Evolutionary conservation across 805 yeast species (phyloP).

Genomic region (Saccharomycopsis sp.): DNA sequence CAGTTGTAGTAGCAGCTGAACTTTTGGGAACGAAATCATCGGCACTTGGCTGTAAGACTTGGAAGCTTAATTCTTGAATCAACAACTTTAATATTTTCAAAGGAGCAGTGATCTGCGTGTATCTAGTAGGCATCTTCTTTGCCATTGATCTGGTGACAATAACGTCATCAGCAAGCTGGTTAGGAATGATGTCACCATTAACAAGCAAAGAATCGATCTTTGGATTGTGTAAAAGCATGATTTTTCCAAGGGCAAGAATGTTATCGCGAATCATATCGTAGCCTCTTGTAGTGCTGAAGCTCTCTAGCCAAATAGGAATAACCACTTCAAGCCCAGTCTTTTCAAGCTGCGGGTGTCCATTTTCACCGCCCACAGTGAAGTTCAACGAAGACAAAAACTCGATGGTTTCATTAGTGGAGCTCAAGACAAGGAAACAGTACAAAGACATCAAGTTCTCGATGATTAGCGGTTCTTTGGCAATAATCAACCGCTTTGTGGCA

Average conservation of each 20-base stretch:
- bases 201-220: constrained; percentile 49
- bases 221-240: constrained; percentile 54
- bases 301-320: constrained; percentile 74
- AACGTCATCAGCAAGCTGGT: constrained; percentile 42
- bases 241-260: constrained; percentile 62
- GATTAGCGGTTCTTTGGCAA: constrained; percentile 64
- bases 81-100: constrained; percentile 68
- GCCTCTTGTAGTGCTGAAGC: constrained; percentile 78
- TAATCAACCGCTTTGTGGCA: constrained; percentile 56
- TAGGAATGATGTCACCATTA: constrained; percentile 69
- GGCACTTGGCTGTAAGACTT: constrained; percentile 45
- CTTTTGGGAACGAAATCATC: constrained; percentile 26
- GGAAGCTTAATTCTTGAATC: constrained; percentile 61
- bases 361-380: constrained; percentile 25
- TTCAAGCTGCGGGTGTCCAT: constrained; percentile 1
- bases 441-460: constrained; percentile 73
- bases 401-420: constrained; percentile 58
- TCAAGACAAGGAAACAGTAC: constrained; percentile 61
- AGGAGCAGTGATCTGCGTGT: constrained; percentile 60
- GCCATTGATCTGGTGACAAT: constrained; percentile 86
- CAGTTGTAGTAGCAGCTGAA: constrained; percentile 27
- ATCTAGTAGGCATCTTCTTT: constrained; percentile 52
- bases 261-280: constrained; percentile 59
- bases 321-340: constrained; percentile 46
- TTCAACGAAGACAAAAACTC: constrained; percentile 46